Conservation (phyloP, 1,284 basidiomycete genomes). For the Rhodotorula sp. region DNA sequence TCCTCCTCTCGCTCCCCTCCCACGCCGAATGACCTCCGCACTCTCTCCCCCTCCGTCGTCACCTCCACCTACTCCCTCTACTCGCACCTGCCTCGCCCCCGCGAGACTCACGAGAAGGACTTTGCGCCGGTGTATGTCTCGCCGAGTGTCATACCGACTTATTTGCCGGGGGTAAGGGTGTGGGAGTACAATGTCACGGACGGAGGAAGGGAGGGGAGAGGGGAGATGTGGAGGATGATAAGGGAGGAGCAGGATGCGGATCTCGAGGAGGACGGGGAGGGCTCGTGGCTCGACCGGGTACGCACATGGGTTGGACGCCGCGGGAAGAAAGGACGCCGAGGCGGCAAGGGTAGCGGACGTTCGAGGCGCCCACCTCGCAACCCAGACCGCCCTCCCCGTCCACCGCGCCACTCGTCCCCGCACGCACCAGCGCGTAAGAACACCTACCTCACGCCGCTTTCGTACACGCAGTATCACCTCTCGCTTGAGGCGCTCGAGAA, state of each 20-base stretch:
- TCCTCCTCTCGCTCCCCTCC: background rate
- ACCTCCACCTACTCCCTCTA: slow-evolving; percentile 11
- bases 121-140: slow-evolving; percentile 73
- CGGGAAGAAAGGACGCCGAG: slow-evolving; percentile 45
- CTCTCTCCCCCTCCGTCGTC: background rate
- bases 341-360: slow-evolving; percentile 43
- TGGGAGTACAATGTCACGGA: slow-evolving; percentile 56
- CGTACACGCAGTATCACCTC: slow-evolving; percentile 79
- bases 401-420: slow-evolving; percentile 1
- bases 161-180: slow-evolving; percentile 74
- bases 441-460: slow-evolving; percentile 67
- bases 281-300: background rate
- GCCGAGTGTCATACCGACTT: slow-evolving; percentile 84
- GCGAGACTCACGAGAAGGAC: slow-evolving; percentile 59
- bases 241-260: slow-evolving; percentile 3
- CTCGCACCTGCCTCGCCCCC: slow-evolving; percentile 18
- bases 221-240: background rate
- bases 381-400: background rate
- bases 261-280: background rate
- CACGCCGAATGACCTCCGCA: background rate
- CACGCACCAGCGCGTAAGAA: slow-evolving; percentile 70
- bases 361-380: slow-evolving; percentile 54
- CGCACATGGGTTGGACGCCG: background rate
- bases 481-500: slow-evolving; percentile 54
- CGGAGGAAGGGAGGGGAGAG: background rate